Percentiles rank a stretch among this genome's conserved stretches.
These are phyloP conservation scores for Pholiota adiposa DNA, from an alignment of 1,284 basidiomycete species.

Conservation along the genomic window DNA sequence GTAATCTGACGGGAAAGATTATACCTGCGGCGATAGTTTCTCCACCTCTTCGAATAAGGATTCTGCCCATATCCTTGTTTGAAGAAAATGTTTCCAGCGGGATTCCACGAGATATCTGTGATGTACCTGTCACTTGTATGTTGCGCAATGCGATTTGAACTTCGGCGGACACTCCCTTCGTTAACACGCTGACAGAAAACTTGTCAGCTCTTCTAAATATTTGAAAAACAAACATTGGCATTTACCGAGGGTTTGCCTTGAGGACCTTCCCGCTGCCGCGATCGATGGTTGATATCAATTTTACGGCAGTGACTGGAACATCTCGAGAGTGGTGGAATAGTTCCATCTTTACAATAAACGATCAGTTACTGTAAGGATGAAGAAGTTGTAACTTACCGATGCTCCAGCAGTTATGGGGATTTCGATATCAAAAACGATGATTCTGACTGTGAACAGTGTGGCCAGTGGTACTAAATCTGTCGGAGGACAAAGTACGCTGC, in stretches of 20 bases:
- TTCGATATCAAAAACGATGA: slow-evolving; percentile 93
- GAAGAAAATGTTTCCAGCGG: slow-evolving; percentile 85
- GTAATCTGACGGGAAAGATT: not conserved
- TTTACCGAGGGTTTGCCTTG: slow-evolving; percentile 82
- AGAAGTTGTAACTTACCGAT: slow-evolving; percentile 54
- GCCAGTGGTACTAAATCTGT: slow-evolving; percentile 75
- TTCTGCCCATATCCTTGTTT: slow-evolving; percentile 98
- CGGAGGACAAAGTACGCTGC: slow-evolving; percentile 86
- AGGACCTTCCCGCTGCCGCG: slow-evolving; percentile 74
- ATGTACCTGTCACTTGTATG: slow-evolving; percentile 52
- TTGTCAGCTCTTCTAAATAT: slow-evolving; percentile 8
- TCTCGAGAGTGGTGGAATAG: slow-evolving; percentile 95
- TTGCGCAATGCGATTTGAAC: slow-evolving; percentile 81
- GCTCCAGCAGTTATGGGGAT: slow-evolving; percentile 90
- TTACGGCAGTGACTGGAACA: slow-evolving; percentile 86
- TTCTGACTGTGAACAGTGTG: slow-evolving; percentile 80
- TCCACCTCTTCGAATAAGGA: slow-evolving; percentile 86
- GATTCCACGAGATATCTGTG: slow-evolving; percentile 60
- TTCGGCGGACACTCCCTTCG: slow-evolving; percentile 83
- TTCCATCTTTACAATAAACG: slow-evolving; percentile 63
- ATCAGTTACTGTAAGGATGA: not conserved
- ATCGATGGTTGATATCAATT: slow-evolving; percentile 81
- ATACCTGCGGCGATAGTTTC: slow-evolving; percentile 94
- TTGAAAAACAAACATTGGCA: slow-evolving; percentile 3
- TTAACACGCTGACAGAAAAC: slow-evolving; percentile 71